These are phyloP conservation scores for Candida golubevii DNA, from an alignment of 805 yeast genomes.

Conservation along the genomic window DNA sequence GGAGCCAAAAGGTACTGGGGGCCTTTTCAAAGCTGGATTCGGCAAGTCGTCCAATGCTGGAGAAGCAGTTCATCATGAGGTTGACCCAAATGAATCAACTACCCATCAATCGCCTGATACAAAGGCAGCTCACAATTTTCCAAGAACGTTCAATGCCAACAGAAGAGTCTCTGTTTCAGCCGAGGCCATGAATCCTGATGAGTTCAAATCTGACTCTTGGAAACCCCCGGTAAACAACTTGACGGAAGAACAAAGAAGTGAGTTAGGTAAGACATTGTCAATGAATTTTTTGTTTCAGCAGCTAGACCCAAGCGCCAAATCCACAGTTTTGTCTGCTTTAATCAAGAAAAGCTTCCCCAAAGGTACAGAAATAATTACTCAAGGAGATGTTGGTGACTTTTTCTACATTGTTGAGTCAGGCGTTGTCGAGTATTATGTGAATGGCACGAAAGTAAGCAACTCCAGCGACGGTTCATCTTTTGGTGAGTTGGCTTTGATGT, in stretches of 20 bases:
- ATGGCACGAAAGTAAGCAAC: slow-evolving; percentile 64
- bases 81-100: slow-evolving; percentile 16
- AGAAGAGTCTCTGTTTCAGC: slow-evolving; percentile 91
- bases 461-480: slow-evolving; percentile 87
- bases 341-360: slow-evolving; percentile 61
- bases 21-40: slow-evolving; percentile 27
- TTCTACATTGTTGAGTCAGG: slow-evolving; percentile 87
- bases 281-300: slow-evolving; percentile 82
- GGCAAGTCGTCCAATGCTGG: slow-evolving; percentile 12
- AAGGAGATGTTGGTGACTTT: slow-evolving; percentile 93
- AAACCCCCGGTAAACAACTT: slow-evolving; percentile 66
- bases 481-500: slow-evolving; percentile 97
- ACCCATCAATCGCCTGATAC: slow-evolving; percentile 12
- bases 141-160: slow-evolving; percentile 64
- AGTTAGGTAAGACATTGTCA: slow-evolving; percentile 67
- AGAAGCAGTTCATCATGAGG: slow-evolving; percentile 17
- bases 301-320: slow-evolving; percentile 72
- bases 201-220: slow-evolving; percentile 64
- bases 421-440: slow-evolving; percentile 71
- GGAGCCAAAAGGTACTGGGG: slow-evolving; percentile 6
- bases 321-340: slow-evolving; percentile 78
- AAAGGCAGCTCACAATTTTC: slow-evolving; percentile 35
- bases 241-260: slow-evolving; percentile 56
- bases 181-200: slow-evolving; percentile 76
- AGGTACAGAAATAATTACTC: slow-evolving; percentile 68